Evolutionary conservation across 352 stramenopile genomes (phyloP), one percentile per base, ranked within the genome.

Genomic region (Blastocystis hominis): DNA sequence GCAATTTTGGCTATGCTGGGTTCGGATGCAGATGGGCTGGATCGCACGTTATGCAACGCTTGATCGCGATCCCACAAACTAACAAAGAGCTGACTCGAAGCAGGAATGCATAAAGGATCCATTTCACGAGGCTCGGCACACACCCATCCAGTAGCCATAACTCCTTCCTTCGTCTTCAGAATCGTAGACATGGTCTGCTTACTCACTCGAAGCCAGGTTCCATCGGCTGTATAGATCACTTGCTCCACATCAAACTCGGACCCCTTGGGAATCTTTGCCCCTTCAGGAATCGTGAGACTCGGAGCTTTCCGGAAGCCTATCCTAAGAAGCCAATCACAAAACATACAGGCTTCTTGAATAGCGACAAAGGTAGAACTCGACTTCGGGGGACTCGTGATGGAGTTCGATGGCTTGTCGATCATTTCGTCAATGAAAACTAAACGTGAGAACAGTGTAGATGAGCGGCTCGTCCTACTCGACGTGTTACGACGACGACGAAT

Each of bases 371-470:
- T 7, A 20, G 38, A 55, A n/a, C 15, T 61, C 6, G 54, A 54
- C 36, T 87, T 87, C 10, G 20, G 13, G 24, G 62, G 66, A 30
- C 15, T 64, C 0, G 61, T 63, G 34, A 87, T 55, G 47, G 62
- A 10, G 13, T 78, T 87, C 3, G n/a, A 20, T 4, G 62, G 66
- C 56, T 87, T 55, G 17, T 50, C 38, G 34, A 42, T 77, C 30
- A 87, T 40, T 15, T 78, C 66, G 55, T 87, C 62, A 20, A 87
- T 87, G n/a, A 87, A 75, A 38, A 87, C 62, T 87, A 78, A 9
- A 36, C 20, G n/a, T 76, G 2, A 77, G 9, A 7, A 17, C 24
- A 3, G 34, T 30, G 30, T 15, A 15, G 15, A 30, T 30, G 24
- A 30, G 24, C 24, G 24, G 24, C 24, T 30, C 24, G 0, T 17